These are phyloP conservation scores for Drosera spatulata DNA, from an alignment of 179 eudicot genomes.

Conservation along the genomic window DNA sequence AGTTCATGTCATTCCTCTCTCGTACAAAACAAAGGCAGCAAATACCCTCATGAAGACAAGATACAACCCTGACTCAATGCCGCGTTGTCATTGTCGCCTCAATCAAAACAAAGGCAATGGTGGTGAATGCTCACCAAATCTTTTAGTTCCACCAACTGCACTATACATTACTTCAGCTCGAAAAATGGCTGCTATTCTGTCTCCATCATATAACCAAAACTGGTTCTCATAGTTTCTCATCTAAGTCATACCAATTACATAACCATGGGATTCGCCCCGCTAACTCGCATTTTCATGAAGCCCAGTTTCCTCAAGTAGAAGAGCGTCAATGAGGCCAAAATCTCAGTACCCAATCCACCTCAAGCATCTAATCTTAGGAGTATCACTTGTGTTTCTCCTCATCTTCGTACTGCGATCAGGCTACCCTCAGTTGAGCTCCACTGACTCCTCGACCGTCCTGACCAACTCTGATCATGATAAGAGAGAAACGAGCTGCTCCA, in stretches of 20 bases:
- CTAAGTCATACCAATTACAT: constrained; percentile 1
- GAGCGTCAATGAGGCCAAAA: constrained; percentile 42
- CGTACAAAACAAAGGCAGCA: too few relatives aligned
- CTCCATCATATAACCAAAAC: constrained; percentile 24
- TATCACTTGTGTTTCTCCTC: constrained; percentile 31
- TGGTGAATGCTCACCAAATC: constrained; percentile 4
- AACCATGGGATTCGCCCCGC: not conserved
- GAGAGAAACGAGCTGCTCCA: constrained; percentile 14
- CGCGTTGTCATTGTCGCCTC: too few relatives aligned
- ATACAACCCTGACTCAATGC: too few relatives aligned
- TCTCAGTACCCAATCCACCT: constrained; percentile 32
- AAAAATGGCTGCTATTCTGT: constrained; percentile 29
- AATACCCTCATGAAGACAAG: too few relatives aligned
- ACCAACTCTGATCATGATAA: not conserved
- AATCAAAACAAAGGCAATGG: too few relatives aligned
- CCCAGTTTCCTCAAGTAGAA: not conserved
- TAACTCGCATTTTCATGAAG: too few relatives aligned
- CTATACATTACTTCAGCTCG: constrained; percentile 33
- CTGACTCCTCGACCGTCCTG: constrained; percentile 2
- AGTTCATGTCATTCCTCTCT: too few relatives aligned
- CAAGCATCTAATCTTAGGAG: constrained; percentile 42
- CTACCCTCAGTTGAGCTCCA: constrained; percentile 17
- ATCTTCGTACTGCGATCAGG: constrained; percentile 47
- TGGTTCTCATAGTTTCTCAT: constrained; percentile 11
- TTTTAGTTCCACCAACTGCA: constrained; percentile 21